A percentile compares a stretch with the other conserved stretches of the same genome.
These are phyloP conservation scores for Aspergillus ochraceus DNA, from an alignment of 2,329 filamentous ascomycete genomes.

Conservation along the genomic window DNA sequence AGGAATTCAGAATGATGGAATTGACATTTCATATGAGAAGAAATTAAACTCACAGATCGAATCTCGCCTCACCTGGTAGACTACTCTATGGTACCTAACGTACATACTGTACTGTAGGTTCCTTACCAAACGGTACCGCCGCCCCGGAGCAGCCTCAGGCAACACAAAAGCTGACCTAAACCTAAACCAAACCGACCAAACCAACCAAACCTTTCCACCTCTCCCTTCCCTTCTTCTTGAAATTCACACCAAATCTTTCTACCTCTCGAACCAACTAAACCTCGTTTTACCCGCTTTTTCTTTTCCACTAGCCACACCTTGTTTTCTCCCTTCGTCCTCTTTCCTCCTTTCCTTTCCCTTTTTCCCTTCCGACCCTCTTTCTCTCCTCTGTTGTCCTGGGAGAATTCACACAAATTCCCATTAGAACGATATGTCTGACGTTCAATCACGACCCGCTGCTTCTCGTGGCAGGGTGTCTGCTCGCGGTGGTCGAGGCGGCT, in stretches of 20 bases:
- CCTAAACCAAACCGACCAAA: not conserved
- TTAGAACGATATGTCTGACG: slow-evolving; percentile 80
- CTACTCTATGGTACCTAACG: too few species aligned
- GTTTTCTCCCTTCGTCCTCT: slow-evolving; percentile 28
- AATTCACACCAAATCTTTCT: slow-evolving; percentile 22
- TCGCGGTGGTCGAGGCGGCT: slow-evolving; percentile 80
- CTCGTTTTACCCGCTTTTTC: slow-evolving; percentile 28
- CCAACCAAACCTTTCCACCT: slow-evolving; percentile 7
- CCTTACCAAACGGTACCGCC: too few species aligned
- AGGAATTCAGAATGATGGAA: too few species aligned
- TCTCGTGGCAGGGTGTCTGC: slow-evolving; percentile 85
- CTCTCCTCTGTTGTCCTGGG: slow-evolving; percentile 21
- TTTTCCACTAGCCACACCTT: slow-evolving; percentile 31
- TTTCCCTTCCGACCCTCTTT: slow-evolving; percentile 28
- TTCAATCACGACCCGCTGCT: slow-evolving; percentile 78
- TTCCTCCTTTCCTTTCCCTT: slow-evolving; percentile 26
- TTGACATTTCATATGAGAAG: too few species aligned
- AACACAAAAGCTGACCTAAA: not conserved
- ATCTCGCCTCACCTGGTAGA: too few species aligned
- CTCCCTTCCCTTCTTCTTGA: slow-evolving; percentile 13
- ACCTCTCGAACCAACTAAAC: slow-evolving; percentile 27
- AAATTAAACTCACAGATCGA: too few species aligned
- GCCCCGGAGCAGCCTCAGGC: not conserved
- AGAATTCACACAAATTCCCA: slow-evolving; percentile 25
- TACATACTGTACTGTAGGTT: too few species aligned